A percentile compares a stretch with the other conserved stretches of the same genome.
Conservation (phyloP, 352 stramenopile genomes). For the Pythium phragmitis region DNA sequence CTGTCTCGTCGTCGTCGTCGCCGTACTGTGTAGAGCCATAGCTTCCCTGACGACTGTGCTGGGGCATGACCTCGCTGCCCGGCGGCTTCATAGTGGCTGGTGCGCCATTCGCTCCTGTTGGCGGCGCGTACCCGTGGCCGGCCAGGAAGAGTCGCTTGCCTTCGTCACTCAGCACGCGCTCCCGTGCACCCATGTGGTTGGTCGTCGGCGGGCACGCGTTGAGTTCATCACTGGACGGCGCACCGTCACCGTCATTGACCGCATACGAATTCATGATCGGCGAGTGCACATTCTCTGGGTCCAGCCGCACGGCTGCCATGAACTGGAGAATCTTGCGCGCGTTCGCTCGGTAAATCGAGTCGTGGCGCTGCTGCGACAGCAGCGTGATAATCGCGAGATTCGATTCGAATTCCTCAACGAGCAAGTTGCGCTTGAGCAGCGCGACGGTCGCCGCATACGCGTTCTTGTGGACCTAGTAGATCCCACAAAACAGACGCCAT, state of each 20-base stretch:
- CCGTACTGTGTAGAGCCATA: slow-evolving; percentile 58
- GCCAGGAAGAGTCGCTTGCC: slow-evolving; percentile 79
- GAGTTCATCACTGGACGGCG: slow-evolving; percentile 43
- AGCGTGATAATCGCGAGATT: slow-evolving; percentile 81
- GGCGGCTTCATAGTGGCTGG: neutral
- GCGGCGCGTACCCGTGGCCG: slow-evolving; percentile 38
- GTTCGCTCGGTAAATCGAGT: slow-evolving; percentile 80
- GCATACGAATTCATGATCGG: slow-evolving; percentile 27
- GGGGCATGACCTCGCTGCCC: slow-evolving; percentile 35
- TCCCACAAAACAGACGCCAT: neutral
- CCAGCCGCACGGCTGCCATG: slow-evolving; percentile 72
- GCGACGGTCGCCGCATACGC: slow-evolving; percentile 66
- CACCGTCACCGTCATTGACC: slow-evolving; percentile 52
- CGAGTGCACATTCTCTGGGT: slow-evolving; percentile 76
- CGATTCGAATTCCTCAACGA: slow-evolving; percentile 73
- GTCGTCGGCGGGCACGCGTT: slow-evolving; percentile 62
- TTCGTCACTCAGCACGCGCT: slow-evolving; percentile 83
- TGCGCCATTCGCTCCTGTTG: slow-evolving; percentile 8
- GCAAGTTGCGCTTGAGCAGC: slow-evolving; percentile 78
- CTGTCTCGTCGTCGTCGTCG: slow-evolving; percentile 49
- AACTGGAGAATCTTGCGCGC: slow-evolving; percentile 83
- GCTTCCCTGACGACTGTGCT: slow-evolving; percentile 43
- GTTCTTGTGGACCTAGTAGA: slow-evolving; percentile 69
- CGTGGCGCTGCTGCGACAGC: slow-evolving; percentile 80
- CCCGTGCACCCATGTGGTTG: slow-evolving; percentile 60